Conservation (phyloP, 148 eudicot species). For the Beta vulgaris region DNA sequence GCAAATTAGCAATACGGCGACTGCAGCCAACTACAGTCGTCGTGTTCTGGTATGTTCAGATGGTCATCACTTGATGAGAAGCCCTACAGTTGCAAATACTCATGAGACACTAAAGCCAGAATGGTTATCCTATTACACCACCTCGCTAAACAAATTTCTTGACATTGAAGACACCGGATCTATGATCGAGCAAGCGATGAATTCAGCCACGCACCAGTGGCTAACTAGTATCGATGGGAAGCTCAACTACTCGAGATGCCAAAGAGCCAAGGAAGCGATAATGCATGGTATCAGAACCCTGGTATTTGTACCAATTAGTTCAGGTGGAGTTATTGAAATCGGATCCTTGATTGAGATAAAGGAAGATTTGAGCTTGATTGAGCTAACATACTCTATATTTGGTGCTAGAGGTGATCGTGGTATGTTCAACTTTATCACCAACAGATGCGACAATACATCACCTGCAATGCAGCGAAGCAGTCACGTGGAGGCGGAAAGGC, state of each 20-base stretch:
- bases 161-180: not conserved
- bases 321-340: not conserved
- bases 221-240: not conserved
- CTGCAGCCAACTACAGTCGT: not conserved
- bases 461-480: constrained; percentile 7
- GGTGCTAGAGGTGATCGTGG: not conserved
- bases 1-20: too few relatives aligned
- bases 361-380: not conserved
- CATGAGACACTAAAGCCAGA: not conserved
- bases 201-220: not conserved
- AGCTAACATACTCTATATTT: not conserved
- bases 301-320: not conserved
- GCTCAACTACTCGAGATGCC: not conserved
- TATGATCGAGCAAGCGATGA: not conserved
- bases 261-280: not conserved
- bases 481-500: constrained; percentile 58
- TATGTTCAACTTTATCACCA: not conserved
- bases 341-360: not conserved
- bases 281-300: not conserved
- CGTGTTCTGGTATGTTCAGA: not conserved
- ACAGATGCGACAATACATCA: not conserved
- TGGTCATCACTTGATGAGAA: not conserved
- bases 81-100: not conserved
- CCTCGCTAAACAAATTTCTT: not conserved
- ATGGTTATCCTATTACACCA: not conserved